Evolutionary conservation across 306 rosid genomes (phyloP).

Genomic region (Vachellia collinsii): DNA sequence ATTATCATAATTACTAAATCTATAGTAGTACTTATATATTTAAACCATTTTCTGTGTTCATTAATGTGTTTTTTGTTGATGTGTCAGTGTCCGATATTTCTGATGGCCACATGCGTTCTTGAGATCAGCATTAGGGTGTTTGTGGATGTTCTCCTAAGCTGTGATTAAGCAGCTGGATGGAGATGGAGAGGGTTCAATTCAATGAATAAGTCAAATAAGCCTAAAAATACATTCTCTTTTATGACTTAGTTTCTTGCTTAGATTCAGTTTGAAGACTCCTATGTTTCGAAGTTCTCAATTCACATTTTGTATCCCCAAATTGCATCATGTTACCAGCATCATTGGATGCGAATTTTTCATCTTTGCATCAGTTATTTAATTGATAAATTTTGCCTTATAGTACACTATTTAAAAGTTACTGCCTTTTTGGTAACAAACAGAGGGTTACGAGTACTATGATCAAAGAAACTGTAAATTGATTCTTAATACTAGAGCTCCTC

Average conservation of each 20-base stretch:
- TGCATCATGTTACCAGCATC: conserved; percentile 3
- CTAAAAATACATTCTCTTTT: not conserved
- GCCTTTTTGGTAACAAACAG: too few relatives aligned
- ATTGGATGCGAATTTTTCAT: conserved; percentile 17
- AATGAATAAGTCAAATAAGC: conserved; percentile 6
- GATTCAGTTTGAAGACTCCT: not conserved
- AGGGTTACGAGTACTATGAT: too few relatives aligned
- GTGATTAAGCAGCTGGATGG: not conserved
- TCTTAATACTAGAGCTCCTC: too few relatives aligned
- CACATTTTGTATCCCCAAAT: conserved; percentile 19
- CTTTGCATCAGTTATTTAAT: too few relatives aligned
- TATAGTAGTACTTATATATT: not conserved
- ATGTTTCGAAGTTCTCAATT: conserved; percentile 28
- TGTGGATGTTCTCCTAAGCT: conserved; percentile 5
- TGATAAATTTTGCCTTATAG: too few relatives aligned
- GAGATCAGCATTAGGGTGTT: not conserved
- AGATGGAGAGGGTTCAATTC: not conserved
- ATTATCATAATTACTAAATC: not conserved
- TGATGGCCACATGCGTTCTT: conserved; percentile 1
- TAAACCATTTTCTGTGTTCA: not conserved
- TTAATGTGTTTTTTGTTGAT: not conserved
- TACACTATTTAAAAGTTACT: too few relatives aligned
- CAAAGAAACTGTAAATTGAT: too few relatives aligned
- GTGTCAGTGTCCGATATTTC: not conserved
- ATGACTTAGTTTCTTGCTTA: not conserved